Conservation (phyloP, 1,284 basidiomycete genomes). For the Puccinia brachypodii region DNA sequence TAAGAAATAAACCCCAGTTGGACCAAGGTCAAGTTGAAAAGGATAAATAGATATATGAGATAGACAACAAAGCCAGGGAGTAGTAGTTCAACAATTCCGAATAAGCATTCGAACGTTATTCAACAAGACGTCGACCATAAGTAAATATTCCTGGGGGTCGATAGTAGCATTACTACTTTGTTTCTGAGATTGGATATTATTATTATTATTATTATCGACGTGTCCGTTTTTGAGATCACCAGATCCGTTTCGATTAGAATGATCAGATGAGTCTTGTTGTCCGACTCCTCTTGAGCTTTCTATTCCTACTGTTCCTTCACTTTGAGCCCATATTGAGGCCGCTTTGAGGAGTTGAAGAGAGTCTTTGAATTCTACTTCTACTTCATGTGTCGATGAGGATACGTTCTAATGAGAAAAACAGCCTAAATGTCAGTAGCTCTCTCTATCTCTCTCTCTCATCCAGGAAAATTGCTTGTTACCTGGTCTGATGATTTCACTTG, state of each 20-base stretch:
- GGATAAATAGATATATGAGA: no score
- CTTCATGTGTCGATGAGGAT: conserved; percentile 60
- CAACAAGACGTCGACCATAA: conserved; percentile 60
- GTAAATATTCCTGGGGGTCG: conserved; percentile 6
- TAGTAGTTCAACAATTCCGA: conserved; percentile 55
- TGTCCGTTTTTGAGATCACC: no score
- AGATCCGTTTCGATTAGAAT: no score
- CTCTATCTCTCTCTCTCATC: not conserved
- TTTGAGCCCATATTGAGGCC: conserved; percentile 53
- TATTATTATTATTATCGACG: no score
- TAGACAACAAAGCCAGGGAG: no score
- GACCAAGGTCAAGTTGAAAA: no score
- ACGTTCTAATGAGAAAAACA: conserved; percentile 15
- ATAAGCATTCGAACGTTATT: conserved; percentile 61
- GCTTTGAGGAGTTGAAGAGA: conserved; percentile 60
- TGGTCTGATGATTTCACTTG: conserved; percentile 67
- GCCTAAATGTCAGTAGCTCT: not conserved
- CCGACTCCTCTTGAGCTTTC: conserved; percentile 50
- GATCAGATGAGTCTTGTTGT: no score
- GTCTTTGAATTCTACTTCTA: conserved; percentile 64
- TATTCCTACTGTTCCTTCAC: conserved; percentile 57
- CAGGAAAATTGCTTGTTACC: conserved; percentile 1
- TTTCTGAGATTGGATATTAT: no score
- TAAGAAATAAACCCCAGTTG: no score
- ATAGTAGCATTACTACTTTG: no score